These are phyloP conservation scores for Phytopythium delawarense DNA, from an alignment of 352 stramenopile species.

Conservation along the genomic window DNA sequence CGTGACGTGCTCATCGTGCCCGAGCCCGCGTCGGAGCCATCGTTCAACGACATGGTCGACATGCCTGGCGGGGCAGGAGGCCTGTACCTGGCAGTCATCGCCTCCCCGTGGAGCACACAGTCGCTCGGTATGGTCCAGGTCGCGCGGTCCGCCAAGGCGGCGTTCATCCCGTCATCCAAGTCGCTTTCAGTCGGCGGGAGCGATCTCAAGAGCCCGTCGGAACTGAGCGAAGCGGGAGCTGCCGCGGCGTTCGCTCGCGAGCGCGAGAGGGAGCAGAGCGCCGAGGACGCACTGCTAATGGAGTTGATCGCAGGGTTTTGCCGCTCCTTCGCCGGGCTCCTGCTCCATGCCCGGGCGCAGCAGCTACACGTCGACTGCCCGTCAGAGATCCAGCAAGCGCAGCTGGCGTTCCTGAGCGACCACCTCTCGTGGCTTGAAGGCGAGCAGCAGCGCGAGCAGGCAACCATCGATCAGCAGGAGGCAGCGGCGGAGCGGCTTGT, in stretches of 20 bases:
- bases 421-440: conserved; percentile 35
- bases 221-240: conserved; percentile 14
- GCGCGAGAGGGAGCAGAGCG: conserved; percentile 30
- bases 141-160: conserved; percentile 30
- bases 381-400: conserved; percentile 42
- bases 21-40: conserved; percentile 42
- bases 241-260: conserved; percentile 31
- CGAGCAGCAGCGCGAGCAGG: conserved; percentile 26
- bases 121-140: conserved; percentile 70
- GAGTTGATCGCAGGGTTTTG: conserved; percentile 54
- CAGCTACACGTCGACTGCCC: conserved; percentile 49
- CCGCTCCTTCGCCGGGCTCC: conserved; percentile 45
- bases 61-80: conserved; percentile 48
- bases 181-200: not conserved
- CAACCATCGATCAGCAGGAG: conserved; percentile 16
- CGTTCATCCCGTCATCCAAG: conserved; percentile 11
- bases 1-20: conserved; percentile 22
- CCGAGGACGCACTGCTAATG: conserved; percentile 48
- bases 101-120: conserved; percentile 37
- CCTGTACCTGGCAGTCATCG: conserved; percentile 55
- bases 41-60: conserved; percentile 73
- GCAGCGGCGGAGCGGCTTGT: conserved; percentile 16
- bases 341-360: conserved; percentile 50
- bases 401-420: conserved; percentile 35
- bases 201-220: conserved; percentile 6